These are phyloP conservation scores for Paxillus rubicundulus DNA, from an alignment of 768 basidiomycete species.

Conservation along the genomic window DNA sequence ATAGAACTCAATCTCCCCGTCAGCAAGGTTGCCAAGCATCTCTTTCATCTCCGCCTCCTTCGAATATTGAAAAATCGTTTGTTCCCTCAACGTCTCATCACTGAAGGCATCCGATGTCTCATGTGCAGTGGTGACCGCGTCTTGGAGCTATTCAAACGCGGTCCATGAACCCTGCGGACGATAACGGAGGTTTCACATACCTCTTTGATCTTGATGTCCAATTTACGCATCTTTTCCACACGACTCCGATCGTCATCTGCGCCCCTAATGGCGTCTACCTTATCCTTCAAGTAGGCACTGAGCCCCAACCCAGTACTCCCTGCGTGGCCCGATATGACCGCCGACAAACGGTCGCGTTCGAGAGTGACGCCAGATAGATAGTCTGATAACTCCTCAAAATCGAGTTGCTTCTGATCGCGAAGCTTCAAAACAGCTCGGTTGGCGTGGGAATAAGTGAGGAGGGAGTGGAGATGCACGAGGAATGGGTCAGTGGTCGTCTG, in stretches of 20 bases:
- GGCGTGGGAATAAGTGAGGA: constrained; percentile 90
- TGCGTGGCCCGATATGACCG: constrained; percentile 85
- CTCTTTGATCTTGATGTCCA: constrained; percentile 95
- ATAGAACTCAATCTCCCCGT: constrained; percentile 95
- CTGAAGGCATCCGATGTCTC: constrained; percentile 97
- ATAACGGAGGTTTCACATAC: constrained; percentile 37
- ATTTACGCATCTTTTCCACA: constrained; percentile 89
- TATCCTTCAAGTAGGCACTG: constrained; percentile 87
- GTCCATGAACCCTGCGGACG: background rate
- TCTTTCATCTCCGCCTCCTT: constrained; percentile 98
- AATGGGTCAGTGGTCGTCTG: constrained; percentile 91
- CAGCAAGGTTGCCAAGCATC: constrained; percentile 82
- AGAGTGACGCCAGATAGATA: constrained; percentile 91
- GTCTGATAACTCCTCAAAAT: constrained; percentile 95
- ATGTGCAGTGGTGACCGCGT: constrained; percentile 91
- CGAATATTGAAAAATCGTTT: constrained; percentile 82
- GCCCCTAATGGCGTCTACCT: constrained; percentile 87
- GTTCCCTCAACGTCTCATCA: constrained; percentile 90
- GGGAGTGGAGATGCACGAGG: constrained; percentile 84
- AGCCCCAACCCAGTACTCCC: constrained; percentile 82
- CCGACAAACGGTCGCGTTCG: constrained; percentile 90
- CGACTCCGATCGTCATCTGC: constrained; percentile 91
- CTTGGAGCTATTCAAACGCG: constrained; percentile 68
- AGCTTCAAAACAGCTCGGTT: constrained; percentile 93
- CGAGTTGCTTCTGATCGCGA: constrained; percentile 97